Percentiles rank a stretch among this genome's conserved stretches.
phyloP scores from a whole-genome alignment of 345 rosid species.

The Excoecaria cochinchinensis region DNA sequence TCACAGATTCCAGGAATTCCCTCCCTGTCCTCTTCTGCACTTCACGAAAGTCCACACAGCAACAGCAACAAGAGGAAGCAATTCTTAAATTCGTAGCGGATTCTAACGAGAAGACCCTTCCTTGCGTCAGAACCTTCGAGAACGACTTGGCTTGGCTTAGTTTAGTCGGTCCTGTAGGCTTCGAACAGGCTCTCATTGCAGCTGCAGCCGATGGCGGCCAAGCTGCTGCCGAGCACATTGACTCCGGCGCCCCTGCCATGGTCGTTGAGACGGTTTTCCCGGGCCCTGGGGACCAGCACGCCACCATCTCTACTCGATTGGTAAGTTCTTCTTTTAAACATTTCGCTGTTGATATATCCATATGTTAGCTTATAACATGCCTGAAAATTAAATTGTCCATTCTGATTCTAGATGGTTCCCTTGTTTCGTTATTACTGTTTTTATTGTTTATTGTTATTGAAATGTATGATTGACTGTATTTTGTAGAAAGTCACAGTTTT shows the following conservation, averaged over 20 bases:
- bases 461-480: neutral
- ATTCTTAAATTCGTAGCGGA: slow-evolving; percentile 62
- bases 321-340: slow-evolving; percentile 32
- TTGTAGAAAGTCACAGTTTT: neutral
- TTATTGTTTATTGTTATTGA: neutral
- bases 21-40: slow-evolving; percentile 28
- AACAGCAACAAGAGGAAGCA: slow-evolving; percentile 41
- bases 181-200: slow-evolving; percentile 79
- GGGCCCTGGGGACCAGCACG: slow-evolving; percentile 46
- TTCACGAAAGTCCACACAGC: slow-evolving; percentile 29
- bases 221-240: slow-evolving; percentile 70
- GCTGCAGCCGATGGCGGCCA: slow-evolving; percentile 93
- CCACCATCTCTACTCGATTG: slow-evolving; percentile 75
- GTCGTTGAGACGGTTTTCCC: slow-evolving; percentile 87
- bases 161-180: slow-evolving; percentile 70
- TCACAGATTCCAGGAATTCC: slow-evolving; percentile 12
- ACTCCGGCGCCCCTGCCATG: slow-evolving; percentile 61
- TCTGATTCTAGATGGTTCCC: too few species aligned
- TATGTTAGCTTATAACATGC: too few species aligned
- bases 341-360: neutral
- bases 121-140: slow-evolving; percentile 81
- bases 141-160: slow-evolving; percentile 64
- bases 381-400: too few species aligned
- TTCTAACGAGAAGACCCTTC: slow-evolving; percentile 56
- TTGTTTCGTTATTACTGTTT: neutral